phyloP scores from a whole-genome alignment of 2,329 filamentous ascomycete genomes.

The Alternaria hordeiaustralica region DNA sequence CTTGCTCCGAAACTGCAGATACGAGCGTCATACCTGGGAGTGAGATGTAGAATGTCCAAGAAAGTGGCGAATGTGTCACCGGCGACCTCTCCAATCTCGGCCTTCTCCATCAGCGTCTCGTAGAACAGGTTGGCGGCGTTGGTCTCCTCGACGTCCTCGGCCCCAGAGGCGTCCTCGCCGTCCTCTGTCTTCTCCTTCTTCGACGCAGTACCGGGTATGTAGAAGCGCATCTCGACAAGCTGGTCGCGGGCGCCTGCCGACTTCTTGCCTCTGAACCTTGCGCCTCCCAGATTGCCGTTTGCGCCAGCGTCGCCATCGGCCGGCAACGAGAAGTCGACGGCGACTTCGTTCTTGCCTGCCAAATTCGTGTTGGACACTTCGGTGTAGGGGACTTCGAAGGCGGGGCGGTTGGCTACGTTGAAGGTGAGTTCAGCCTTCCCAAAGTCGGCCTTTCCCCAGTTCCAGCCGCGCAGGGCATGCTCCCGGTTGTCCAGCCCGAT shows the following conservation, averaged over 20 bases:
- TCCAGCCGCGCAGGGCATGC: conserved; percentile 95
- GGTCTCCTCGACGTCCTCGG: conserved; percentile 75
- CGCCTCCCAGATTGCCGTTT: conserved; percentile 76
- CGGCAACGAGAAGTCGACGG: conserved; percentile 87
- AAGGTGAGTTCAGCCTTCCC: conserved; percentile 93
- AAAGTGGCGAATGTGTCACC: conserved; percentile 98
- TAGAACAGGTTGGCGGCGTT: conserved; percentile 98
- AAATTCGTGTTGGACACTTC: conserved; percentile 98
- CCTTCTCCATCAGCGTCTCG: conserved; percentile 96
- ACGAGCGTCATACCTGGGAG: conserved; percentile 70
- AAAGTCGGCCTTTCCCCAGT: conserved; percentile 99
- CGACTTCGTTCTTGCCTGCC: conserved; percentile 96
- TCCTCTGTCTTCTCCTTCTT: conserved; percentile 73
- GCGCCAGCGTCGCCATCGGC: conserved; percentile 74
- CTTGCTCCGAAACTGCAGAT: conserved; percentile 5
- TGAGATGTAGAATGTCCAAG: conserved; percentile 94
- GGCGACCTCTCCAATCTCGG: conserved; percentile 98
- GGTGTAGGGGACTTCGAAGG: conserved; percentile 95
- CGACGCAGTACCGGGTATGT: conserved; percentile 87
- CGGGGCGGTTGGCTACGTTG: conserved; percentile 94
- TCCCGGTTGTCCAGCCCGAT: conserved; percentile 90
- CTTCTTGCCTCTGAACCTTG: conserved; percentile 81
- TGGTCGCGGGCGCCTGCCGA: conserved; percentile 88
- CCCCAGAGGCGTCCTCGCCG: conserved; percentile 66
- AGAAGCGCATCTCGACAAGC: conserved; percentile 98